A percentile compares a stretch with the other conserved stretches of the same genome.
Evolutionary conservation across 2,329 filamentous ascomycete genomes (phyloP).

Genomic region (Pestalotiopsis sp.): DNA sequence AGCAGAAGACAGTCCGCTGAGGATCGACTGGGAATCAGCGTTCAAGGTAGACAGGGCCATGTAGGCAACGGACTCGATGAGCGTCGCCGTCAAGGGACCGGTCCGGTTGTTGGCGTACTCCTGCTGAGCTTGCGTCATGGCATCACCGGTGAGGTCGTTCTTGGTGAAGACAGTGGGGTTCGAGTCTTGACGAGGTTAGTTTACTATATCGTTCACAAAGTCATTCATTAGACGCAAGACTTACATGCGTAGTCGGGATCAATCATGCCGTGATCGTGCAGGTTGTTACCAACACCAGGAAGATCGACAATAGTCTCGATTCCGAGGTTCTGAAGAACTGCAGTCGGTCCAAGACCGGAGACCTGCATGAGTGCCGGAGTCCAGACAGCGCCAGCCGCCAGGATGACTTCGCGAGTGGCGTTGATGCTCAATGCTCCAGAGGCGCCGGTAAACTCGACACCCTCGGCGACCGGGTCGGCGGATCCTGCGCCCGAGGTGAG

Average conservation of each 20-base stretch:
- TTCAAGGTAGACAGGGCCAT: neutral
- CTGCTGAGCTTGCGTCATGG: slow-evolving; percentile 31
- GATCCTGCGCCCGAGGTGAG: neutral
- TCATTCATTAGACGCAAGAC: neutral
- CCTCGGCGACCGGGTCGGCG: neutral
- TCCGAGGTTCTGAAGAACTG: slow-evolving; percentile 36
- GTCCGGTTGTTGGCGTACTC: slow-evolving; percentile 11
- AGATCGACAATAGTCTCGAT: slow-evolving; percentile 47
- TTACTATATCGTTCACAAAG: neutral
- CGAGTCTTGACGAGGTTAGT: neutral
- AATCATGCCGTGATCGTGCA: slow-evolving; percentile 42
- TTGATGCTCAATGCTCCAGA: slow-evolving; percentile 32
- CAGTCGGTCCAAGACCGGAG: slow-evolving; percentile 48
- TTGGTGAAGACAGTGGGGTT: slow-evolving; percentile 17
- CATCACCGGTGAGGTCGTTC: slow-evolving; percentile 1
- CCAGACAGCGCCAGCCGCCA: slow-evolving; percentile 43
- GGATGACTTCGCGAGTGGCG: slow-evolving; percentile 45
- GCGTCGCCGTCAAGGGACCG: slow-evolving; percentile 8
- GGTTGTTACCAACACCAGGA: slow-evolving; percentile 51
- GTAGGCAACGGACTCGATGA: slow-evolving; percentile 8
- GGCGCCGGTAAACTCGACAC: neutral
- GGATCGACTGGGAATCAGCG: neutral
- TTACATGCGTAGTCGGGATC: slow-evolving; percentile 24
- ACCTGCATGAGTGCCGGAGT: slow-evolving; percentile 51
- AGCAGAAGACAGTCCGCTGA: neutral